phyloP scores from a whole-genome alignment of 352 stramenopile genomes.

The Phytophthora multivora region DNA sequence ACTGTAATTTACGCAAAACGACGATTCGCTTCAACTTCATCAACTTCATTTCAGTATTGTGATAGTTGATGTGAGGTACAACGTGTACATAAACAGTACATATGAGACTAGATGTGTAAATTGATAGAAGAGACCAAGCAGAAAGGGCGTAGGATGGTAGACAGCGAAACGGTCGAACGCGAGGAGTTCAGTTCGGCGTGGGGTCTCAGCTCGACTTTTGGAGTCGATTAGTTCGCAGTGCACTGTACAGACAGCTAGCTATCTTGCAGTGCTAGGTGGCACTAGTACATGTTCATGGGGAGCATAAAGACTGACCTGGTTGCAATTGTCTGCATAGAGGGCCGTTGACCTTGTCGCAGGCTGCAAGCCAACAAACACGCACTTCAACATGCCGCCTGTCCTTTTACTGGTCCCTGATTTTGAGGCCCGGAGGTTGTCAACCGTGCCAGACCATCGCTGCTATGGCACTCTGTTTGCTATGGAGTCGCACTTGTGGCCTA shows the following conservation, averaged over 20 bases:
- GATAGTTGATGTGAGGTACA: not conserved
- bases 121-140: not conserved
- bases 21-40: slow-evolving; percentile 20
- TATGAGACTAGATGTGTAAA: slow-evolving; percentile 5
- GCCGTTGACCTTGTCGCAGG: not conserved
- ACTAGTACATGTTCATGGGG: not conserved
- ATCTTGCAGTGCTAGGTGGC: no score
- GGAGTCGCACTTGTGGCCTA: not conserved
- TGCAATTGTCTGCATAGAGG: slow-evolving; percentile 18
- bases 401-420: slow-evolving; percentile 1
- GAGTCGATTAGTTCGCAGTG: no score
- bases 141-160: slow-evolving; percentile 9
- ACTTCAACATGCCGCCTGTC: slow-evolving; percentile 21
- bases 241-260: no score
- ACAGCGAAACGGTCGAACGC: slow-evolving; percentile 15
- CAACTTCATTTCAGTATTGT: not conserved
- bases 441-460: not conserved
- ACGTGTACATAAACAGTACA: not conserved
- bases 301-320: not conserved
- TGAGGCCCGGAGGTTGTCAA: no score
- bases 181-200: slow-evolving; percentile 18
- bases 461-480: not conserved
- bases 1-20: slow-evolving; percentile 15
- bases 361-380: not conserved
- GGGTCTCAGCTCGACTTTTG: not conserved